Evolutionary conservation across 805 yeast species (phyloP), one percentile per base, ranked within the genome.

Genomic region (Saturnispora saitoi): DNA sequence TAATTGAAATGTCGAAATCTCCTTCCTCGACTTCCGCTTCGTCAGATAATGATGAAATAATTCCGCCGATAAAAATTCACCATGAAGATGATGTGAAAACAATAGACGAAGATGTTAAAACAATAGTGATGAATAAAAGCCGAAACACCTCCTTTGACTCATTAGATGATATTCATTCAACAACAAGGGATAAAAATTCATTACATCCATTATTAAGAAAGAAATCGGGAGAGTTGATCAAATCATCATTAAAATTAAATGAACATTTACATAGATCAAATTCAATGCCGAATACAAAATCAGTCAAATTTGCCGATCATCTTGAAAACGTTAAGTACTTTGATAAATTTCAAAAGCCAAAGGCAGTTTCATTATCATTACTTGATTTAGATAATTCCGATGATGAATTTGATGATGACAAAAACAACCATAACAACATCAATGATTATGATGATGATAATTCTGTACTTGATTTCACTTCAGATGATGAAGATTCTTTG

Each of bases 301-400:
- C 78, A 7, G 89, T 83, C 38, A 67, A 86, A 47, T 83, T 83
- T 62, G 85, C 87, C 1, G 61, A 75, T 5, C 68, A 76, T 44
- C 66, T 82, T 50, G 81, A 78, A 47, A 78, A 78, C 37, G 74
- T 83, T 48, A 82, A 82, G 61, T 76, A 77, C 57, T 83, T 83
- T 59, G 78, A 79, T 56, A 80, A 80, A 39, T 62, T 65, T 26
- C 81, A 77, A 44, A 76, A 75, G 53, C 88, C 89, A 29, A 70
- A 72, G 10, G 73, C 83, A 2, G 83, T 82, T n/a, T 79, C 85
- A 0, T 67, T 70, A 24, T 20, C 34, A 20, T 17, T 29, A 41
- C 22, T 30, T 10, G 41, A 41, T 41, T 11, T n/a, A 6, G 48
- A 46, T 40, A 42, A 40, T 31, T 46, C 44, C 12, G 44, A 40